Base-by-base conservation (phyloP, 352 stramenopile species). In the Peronosclerospora sorghi region DNA sequence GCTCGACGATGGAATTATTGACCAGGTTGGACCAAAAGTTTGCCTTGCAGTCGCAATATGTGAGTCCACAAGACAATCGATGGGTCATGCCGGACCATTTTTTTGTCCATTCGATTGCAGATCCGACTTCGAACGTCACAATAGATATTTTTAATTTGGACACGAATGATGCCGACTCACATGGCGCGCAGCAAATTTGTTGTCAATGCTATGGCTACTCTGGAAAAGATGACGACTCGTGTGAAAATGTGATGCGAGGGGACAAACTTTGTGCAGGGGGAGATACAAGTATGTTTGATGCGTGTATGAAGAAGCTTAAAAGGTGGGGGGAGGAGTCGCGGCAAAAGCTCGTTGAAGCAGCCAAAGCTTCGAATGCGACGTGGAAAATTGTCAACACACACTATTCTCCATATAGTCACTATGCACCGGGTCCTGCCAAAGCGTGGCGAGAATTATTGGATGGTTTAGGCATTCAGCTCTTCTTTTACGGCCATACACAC, bases 131-230 rank as follows among this genome's bases (percentile, higher is more conserved):
- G 9, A 73, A 71, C 35, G 58, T 89, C 35, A 84, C 56, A 12
- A 77, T 93, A 40, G 80, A 93, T 38, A 81, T 93, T 21, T 94
- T 88, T 42, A 94, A 88, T 46, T 28, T 94, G 10, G 78, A 94
- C 54, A 88, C 74, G 37, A 94, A 85, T 51, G 69, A 82, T 34
- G 74, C 74, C 0, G 70, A 86, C 24, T 58, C 59, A 1, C 73
- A 86, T 14, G 73, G 70, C 15, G 64, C 63, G 0, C 67, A 73
- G 27, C 69, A 89, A 39, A 83, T 89, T 38, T 89, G 77, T 36
- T 86, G 77, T 44, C 77, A 89, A 48, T 89, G 77, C 48, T 89
- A 85, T 43, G 74, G 72, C 5, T 89, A 86, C 52, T 75, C 73
- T 6, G 36, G 53, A 7, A 71, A 73, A 47, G 59, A 70, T 14